Evolutionary conservation across 805 yeast species (phyloP).

Genomic region (Soucietia sequanensis): DNA sequence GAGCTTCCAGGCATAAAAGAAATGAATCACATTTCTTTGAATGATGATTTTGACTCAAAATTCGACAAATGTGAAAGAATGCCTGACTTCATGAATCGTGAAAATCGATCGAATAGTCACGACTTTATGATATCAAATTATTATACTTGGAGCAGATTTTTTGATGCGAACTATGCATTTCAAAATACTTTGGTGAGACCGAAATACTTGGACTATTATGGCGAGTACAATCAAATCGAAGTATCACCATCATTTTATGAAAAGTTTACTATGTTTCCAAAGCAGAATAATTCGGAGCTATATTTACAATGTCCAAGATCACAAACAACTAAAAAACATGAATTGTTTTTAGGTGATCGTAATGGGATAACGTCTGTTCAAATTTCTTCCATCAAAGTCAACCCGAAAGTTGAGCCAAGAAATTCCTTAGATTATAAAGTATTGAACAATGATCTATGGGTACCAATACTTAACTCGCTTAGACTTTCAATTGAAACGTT

Average conservation of each 20-base stretch:
- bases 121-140: conserved; percentile 35
- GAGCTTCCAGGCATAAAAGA: conserved; percentile 11
- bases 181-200: conserved; percentile 44
- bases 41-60: conserved; percentile 15
- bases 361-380: conserved; percentile 20
- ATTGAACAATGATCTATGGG: conserved; percentile 31
- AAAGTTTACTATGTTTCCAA: conserved; percentile 22
- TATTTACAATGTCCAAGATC: conserved; percentile 28
- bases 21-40: conserved; percentile 6
- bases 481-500: conserved; percentile 49
- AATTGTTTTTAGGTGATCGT: conserved; percentile 29
- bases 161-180: conserved; percentile 44
- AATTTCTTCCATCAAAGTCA: conserved; percentile 16
- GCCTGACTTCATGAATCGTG: too few relatives aligned
- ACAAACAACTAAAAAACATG: conserved; percentile 24
- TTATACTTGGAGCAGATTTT: conserved; percentile 40
- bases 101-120: too few relatives aligned
- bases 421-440: conserved; percentile 13
- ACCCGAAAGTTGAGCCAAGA: conserved; percentile 9
- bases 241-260: conserved; percentile 24
- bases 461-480: conserved; percentile 41
- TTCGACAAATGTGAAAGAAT: conserved; percentile 31
- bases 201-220: conserved; percentile 18
- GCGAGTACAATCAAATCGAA: conserved; percentile 31
- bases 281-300: conserved; percentile 29